Percentiles rank a stretch among this genome's conserved stretches.
phyloP scores from a whole-genome alignment of 2,329 filamentous ascomycete species.

The Lasiodiplodia theobromae region DNA sequence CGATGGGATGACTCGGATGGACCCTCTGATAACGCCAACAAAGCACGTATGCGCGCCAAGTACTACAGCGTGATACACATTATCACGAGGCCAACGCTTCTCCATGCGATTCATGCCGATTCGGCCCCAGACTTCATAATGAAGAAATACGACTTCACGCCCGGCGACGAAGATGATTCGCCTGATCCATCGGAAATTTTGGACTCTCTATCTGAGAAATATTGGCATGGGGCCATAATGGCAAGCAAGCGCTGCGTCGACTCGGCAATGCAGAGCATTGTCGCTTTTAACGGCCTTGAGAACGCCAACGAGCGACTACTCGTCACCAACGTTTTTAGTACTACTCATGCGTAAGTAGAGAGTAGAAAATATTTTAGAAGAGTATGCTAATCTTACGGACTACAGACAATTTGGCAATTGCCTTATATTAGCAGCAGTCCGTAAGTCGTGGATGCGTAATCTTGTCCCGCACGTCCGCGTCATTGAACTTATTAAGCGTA shows the following conservation, averaged over 20 bases:
- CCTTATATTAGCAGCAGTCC: no score
- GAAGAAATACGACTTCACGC: conserved; percentile 26
- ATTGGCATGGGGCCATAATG: neutral
- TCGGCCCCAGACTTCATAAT: conserved; percentile 41
- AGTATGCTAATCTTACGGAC: no score
- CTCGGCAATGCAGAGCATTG: conserved; percentile 83
- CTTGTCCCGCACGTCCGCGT: no score
- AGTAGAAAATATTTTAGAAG: neutral
- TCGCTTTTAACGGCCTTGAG: conserved; percentile 71
- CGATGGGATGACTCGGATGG: conserved; percentile 71
- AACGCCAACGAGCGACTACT: conserved; percentile 73
- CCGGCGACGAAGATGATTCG: neutral
- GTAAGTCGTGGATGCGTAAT: no score
- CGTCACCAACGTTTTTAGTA: conserved; percentile 94
- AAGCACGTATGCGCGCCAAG: conserved; percentile 85
- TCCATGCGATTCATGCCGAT: conserved; percentile 63
- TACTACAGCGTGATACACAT: conserved; percentile 94
- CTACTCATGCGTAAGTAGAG: conserved; percentile 87
- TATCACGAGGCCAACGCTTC: conserved; percentile 80
- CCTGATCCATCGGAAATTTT: neutral
- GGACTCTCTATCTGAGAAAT: neutral
- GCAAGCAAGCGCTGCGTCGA: conserved; percentile 43
- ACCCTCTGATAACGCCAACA: conserved; percentile 77
- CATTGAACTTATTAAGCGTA: no score
- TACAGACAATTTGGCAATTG: no score